These are phyloP conservation scores for Ogataea polymorpha DNA, from an alignment of 805 yeast species.

Conservation along the genomic window DNA sequence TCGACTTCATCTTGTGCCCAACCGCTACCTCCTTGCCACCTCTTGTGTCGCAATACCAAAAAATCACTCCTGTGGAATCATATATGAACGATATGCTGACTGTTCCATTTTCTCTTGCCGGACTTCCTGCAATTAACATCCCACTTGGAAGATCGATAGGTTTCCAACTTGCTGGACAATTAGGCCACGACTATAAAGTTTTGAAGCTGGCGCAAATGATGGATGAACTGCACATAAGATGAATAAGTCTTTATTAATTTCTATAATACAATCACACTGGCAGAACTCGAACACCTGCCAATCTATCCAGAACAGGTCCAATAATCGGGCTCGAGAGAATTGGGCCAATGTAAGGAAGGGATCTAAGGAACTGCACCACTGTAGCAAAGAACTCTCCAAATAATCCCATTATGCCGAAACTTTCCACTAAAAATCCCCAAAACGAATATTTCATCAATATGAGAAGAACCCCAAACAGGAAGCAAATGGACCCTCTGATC, in stretches of 20 bases:
- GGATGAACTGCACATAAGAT: conserved; percentile 8
- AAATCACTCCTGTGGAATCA: conserved; percentile 45
- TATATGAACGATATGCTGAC: conserved; percentile 83
- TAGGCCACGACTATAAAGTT: conserved; percentile 71
- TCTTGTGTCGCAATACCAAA: conserved; percentile 21
- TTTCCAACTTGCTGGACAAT: conserved; percentile 81
- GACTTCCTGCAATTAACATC: conserved; percentile 78
- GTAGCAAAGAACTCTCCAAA: conserved; percentile 93
- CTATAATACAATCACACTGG: conserved; percentile 46
- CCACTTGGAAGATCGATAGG: conserved; percentile 65
- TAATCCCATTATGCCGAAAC: conserved; percentile 82
- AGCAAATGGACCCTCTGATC: conserved; percentile 81
- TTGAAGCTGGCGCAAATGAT: conserved; percentile 36
- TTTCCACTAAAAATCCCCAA: conserved; percentile 79
- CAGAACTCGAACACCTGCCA: conserved; percentile 65
- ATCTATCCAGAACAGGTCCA: conserved; percentile 68
- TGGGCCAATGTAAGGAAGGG: conserved; percentile 86
- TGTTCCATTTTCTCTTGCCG: conserved; percentile 88
- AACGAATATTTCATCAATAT: conserved; percentile 77
- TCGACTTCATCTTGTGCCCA: conserved; percentile 75
- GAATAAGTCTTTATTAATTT: background rate
- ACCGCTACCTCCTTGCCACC: conserved; percentile 60
- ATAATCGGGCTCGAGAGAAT: conserved; percentile 73
- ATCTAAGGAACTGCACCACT: conserved; percentile 79
- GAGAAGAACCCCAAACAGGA: conserved; percentile 68